Percentiles rank a stretch among this genome's conserved stretches.
Conservation (phyloP, 345 rosid species). For the Bretschneidera sinensis region DNA sequence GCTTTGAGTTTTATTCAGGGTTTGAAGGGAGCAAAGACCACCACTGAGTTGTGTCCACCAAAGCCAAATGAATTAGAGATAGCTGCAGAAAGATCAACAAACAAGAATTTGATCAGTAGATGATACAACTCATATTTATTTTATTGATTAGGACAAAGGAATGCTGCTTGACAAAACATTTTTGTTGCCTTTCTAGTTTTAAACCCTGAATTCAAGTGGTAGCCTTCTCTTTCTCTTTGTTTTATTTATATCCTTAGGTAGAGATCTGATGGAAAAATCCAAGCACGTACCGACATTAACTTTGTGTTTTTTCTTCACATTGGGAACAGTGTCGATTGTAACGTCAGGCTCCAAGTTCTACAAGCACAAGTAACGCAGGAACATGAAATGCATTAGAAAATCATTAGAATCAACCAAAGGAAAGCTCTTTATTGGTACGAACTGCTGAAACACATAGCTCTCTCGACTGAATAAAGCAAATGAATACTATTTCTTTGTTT, state of each 20-base stretch:
- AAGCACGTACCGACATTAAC: slow-evolving; percentile 48
- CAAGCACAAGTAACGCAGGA: slow-evolving; percentile 3
- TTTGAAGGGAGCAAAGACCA: slow-evolving; percentile 54
- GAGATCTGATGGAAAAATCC: not conserved
- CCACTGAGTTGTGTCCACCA: slow-evolving; percentile 67
- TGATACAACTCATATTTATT: no score
- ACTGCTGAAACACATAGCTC: no score
- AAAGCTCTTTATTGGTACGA: not conserved
- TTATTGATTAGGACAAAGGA: no score
- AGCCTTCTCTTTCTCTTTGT: no score
- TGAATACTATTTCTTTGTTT: no score
- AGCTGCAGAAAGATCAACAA: slow-evolving; percentile 25
- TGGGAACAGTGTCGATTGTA: slow-evolving; percentile 59
- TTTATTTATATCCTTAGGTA: no score
- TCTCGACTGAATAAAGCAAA: no score
- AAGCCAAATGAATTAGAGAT: slow-evolving; percentile 65
- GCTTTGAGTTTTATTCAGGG: slow-evolving; percentile 15
- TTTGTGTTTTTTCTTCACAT: slow-evolving; percentile 52
- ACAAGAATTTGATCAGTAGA: not conserved
- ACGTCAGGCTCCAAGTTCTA: slow-evolving; percentile 51
- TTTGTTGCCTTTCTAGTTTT: no score
- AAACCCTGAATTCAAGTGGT: no score
- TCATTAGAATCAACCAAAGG: not conserved
- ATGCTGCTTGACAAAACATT: no score
- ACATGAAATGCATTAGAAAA: not conserved